Base-by-base conservation (phyloP, 1,139 yeast genomes). In the Hansenula lynferdii region DNA sequence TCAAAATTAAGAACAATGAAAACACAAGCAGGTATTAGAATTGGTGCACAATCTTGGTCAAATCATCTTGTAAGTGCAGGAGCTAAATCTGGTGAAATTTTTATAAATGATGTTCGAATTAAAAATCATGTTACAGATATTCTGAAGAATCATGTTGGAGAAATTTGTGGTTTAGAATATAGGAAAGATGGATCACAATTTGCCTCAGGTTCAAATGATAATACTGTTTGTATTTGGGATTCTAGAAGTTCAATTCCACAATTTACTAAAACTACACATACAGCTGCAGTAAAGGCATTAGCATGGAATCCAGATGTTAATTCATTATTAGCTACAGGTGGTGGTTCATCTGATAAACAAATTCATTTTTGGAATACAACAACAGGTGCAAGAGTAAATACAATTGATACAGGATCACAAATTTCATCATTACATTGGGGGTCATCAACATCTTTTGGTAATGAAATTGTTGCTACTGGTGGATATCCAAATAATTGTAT, bases 311-410 rank as follows among this genome's bases (percentile, higher is more conserved):
- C 97, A 0, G 83, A 83, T 61, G 94, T 87, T 51, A 66, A 70
- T 25, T 84, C 85, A 47, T 63, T 92, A 39, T 69, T 94, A 39
- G 97, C 97, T 9, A 85, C 97, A 3, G 99, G 98, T 9, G 98
- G 98, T 37, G 98, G 98, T 17, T 82, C 95, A 11, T 77, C 86
- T 24, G 97, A 94, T 63, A 84, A 81, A 57, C 77, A 83, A 38
- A 86, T 94, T 43, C 90, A 92, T 62, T 89, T 94, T 63, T 94
- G 98, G 97, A 92, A 92, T 61, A 79, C 96, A 8, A 77, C 86
- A 19, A 86, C 95, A 0, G 98, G 98, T 0, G 79, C 92, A 2
- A 69, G 96, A 42, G 78, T 86, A 28, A 87, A 90, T 50, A 75
- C 94, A 12, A 84, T 92, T 27, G 94, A 89, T 52, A 85, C 97